A percentile compares a stretch with the other conserved stretches of the same genome.
Evolutionary conservation across 768 basidiomycete genomes (phyloP).

Genomic region (Trametes elegans): DNA sequence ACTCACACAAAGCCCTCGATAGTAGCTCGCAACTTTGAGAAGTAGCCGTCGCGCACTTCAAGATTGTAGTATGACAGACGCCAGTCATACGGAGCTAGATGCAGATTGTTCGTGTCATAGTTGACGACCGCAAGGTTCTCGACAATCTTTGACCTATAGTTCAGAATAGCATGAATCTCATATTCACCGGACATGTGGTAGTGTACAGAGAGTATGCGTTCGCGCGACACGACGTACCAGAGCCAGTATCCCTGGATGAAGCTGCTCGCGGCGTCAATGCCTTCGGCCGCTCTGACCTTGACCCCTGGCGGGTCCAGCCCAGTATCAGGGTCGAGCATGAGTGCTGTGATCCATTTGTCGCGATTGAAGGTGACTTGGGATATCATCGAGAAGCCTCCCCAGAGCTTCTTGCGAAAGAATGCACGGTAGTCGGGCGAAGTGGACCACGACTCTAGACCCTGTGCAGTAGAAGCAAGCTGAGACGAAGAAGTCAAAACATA

Average conservation of each 20-base stretch:
- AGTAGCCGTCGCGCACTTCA: slow-evolving; percentile 88
- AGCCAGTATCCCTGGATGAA: slow-evolving; percentile 95
- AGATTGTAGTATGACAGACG: slow-evolving; percentile 84
- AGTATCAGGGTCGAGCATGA: slow-evolving; percentile 89
- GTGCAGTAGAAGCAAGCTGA: background rate
- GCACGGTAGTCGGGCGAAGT: slow-evolving; percentile 79
- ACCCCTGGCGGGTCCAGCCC: slow-evolving; percentile 85
- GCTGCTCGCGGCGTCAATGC: slow-evolving; percentile 84
- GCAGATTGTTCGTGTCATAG: slow-evolving; percentile 89
- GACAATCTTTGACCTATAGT: slow-evolving; percentile 78
- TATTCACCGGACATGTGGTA: too few relatives aligned
- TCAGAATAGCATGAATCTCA: too few relatives aligned
- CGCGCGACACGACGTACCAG: slow-evolving; percentile 47
- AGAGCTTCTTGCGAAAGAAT: slow-evolving; percentile 90
- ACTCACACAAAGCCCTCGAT: slow-evolving; percentile 78
- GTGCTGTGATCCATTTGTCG: slow-evolving; percentile 85
- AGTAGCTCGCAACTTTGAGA: slow-evolving; percentile 74
- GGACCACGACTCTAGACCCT: slow-evolving; percentile 93
- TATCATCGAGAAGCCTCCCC: slow-evolving; percentile 81
- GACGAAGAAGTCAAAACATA: slow-evolving; percentile 1
- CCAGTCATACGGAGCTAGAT: slow-evolving; percentile 91
- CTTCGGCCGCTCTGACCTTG: slow-evolving; percentile 90
- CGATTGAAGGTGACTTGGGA: slow-evolving; percentile 81
- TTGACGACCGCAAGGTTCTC: slow-evolving; percentile 92
- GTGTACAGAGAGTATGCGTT: background rate